Percentiles rank a stretch among this genome's conserved stretches.
Evolutionary conservation across 164 flowering plant species (phyloP).

Genomic region (Platanus orientalis): DNA sequence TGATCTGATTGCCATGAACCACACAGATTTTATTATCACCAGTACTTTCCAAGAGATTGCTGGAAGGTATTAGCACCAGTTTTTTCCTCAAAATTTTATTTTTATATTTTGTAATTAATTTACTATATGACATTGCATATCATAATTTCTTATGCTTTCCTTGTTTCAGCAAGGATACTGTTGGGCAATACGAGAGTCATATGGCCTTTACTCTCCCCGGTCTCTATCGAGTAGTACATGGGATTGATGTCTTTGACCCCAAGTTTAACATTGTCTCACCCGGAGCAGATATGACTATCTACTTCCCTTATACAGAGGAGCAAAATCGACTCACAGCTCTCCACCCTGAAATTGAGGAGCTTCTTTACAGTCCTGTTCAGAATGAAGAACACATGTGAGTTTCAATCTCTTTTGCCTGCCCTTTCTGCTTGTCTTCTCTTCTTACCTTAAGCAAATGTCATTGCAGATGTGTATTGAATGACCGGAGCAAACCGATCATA

Average conservation of each 20-base stretch:
- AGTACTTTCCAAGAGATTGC: conserved; percentile 79
- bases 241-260: conserved; percentile 34
- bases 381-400: conserved; percentile 32
- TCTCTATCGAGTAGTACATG: conserved; percentile 29
- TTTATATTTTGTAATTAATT: neutral
- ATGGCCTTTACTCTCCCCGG: conserved; percentile 33
- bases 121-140: neutral
- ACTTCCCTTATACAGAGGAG: conserved; percentile 27
- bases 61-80: conserved; percentile 43
- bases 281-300: conserved; percentile 30
- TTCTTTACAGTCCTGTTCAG: conserved; percentile 20
- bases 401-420: neutral
- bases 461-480: too few species aligned
- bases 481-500: too few species aligned
- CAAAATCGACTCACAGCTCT: conserved; percentile 19
- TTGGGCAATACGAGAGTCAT: conserved; percentile 41
- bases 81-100: neutral
- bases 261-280: conserved; percentile 39
- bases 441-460: too few species aligned
- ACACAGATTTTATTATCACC: conserved; percentile 57
- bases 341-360: conserved; percentile 29
- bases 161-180: conserved; percentile 22
- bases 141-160: neutral
- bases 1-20: conserved; percentile 60
- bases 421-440: too few species aligned